Evolutionary conservation across 345 rosid genomes (phyloP).

Genomic region (Excoecaria agallocha): DNA sequence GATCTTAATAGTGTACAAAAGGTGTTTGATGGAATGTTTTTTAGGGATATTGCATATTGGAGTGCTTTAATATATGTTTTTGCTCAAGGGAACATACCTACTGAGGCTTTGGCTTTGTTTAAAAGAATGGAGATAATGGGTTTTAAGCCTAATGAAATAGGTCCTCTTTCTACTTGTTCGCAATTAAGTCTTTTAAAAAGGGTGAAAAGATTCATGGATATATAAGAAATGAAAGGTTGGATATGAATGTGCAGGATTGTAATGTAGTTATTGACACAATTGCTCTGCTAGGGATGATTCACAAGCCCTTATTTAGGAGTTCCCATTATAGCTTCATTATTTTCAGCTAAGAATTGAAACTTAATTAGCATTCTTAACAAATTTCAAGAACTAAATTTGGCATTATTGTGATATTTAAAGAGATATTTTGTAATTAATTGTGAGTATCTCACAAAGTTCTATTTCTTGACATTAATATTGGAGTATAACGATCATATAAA

Average conservation of each 20-base stretch:
- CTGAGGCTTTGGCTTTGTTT: slow-evolving; percentile 64
- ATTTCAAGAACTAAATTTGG: no score
- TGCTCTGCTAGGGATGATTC: no score
- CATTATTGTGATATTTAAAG: no score
- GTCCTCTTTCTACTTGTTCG: slow-evolving; percentile 75
- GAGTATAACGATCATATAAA: no score
- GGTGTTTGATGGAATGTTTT: slow-evolving; percentile 72
- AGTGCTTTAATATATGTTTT: slow-evolving; percentile 80
- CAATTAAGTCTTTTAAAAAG: slow-evolving; percentile 63
- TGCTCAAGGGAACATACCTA: slow-evolving; percentile 55
- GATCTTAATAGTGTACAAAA: slow-evolving; percentile 44
- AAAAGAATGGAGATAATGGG: slow-evolving; percentile 53
- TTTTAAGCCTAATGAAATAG: slow-evolving; percentile 48
- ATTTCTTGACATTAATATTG: no score
- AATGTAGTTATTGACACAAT: slow-evolving; percentile 35
- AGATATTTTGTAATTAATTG: no score
- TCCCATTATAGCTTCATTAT: no score
- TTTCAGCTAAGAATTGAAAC: no score
- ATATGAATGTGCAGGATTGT: slow-evolving; percentile 56
- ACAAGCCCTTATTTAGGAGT: no score
- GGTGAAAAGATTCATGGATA: slow-evolving; percentile 55
- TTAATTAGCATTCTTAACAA: no score
- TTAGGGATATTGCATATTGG: slow-evolving; percentile 76
- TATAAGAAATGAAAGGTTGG: slow-evolving; percentile 45
- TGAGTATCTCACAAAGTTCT: no score